A percentile compares a stretch with the other conserved stretches of the same genome.
phyloP scores from a whole-genome alignment of 1,139 yeast genomes.

The Diutina pseudorugosa region DNA sequence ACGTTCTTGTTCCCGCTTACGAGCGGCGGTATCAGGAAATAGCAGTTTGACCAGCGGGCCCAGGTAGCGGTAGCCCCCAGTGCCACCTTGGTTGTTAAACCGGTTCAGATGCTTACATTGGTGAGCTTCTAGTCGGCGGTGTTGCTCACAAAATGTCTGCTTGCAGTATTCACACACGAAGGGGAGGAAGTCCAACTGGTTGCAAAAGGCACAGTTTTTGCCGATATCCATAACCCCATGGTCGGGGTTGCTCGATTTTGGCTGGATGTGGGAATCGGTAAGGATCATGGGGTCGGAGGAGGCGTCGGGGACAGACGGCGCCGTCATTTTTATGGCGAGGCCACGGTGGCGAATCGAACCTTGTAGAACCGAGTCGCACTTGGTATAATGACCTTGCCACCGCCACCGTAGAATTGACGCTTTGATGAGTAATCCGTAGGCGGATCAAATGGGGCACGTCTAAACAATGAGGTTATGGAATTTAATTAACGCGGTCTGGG shows the following conservation, averaged over 20 bases:
- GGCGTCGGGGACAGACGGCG: background rate
- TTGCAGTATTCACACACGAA: slow-evolving; percentile 49
- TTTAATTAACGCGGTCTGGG: background rate
- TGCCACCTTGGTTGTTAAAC: background rate
- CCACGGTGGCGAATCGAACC: background rate
- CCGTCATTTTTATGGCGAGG: background rate
- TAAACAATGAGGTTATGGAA: too few species aligned
- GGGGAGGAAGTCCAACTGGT: slow-evolving; percentile 58
- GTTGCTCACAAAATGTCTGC: slow-evolving; percentile 45
- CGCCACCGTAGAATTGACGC: background rate
- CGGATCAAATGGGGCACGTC: background rate
- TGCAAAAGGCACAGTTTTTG: slow-evolving; percentile 50
- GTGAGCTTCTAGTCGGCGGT: slow-evolving; percentile 38
- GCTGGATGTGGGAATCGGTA: background rate
- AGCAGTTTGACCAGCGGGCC: slow-evolving; percentile 27
- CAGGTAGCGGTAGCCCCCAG: background rate
- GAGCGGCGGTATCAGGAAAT: slow-evolving; percentile 44
- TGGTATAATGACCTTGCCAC: background rate
- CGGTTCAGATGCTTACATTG: slow-evolving; percentile 18
- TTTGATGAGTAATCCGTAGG: background rate
- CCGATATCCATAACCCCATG: slow-evolving; percentile 47
- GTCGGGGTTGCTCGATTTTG: background rate
- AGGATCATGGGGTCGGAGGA: background rate
- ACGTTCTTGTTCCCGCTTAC: slow-evolving; percentile 11
- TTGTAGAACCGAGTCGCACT: background rate